Base-by-base conservation (phyloP, 2,329 filamentous ascomycete species). In the Trichophyton verrucosum region DNA sequence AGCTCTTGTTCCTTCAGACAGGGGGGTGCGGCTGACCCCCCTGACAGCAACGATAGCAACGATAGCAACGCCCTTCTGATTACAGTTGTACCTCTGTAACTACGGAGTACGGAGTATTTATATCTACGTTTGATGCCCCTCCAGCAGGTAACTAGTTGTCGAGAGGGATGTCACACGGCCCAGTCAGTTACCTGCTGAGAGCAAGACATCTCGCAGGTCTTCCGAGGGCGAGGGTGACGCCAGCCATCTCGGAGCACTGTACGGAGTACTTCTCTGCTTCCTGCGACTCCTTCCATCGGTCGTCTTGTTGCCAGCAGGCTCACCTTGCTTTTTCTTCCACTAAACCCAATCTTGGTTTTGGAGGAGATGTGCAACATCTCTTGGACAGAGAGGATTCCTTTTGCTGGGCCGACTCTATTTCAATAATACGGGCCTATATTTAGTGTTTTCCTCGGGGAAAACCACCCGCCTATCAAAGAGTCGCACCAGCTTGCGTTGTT, bases 281-380 rank as follows among this genome's bases (percentile, higher is more conserved):
- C 6, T 33, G 11, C 7, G 4, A 24, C 13, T 51, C 30, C 51
- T 36, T 55, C 17, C 20, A 38, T 36, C 9, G 15, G 51, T 20
- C 24, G 15, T 36, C 15, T 20, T 15, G 24, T 20, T 15, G 36
- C 51, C 30, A 17, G 49, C 51, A 13, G 20, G 17, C 2, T 51
- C 22, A 55, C 27, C 8, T 55, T 55, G 51, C 51, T 55, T 55
- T 55, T 55, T 55, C 24, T 55, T 55, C 24, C 13, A 33, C 27
- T 38, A 55, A 55, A 55, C 51, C 51, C 51, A 55, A 55, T 55
- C 51, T 55, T 36, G 51, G 24, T 55, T 38, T 53, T 20, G 46
- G 20, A 49, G 20, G 46, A 51, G 20, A 51, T 27, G 46, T 55
- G 51, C 51, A 17, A 27, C 27, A 27, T 27, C 30, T 33, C 51